Base-by-base conservation (phyloP, 139 green algal genomes). In the Desmodesmus armatus region DNA sequence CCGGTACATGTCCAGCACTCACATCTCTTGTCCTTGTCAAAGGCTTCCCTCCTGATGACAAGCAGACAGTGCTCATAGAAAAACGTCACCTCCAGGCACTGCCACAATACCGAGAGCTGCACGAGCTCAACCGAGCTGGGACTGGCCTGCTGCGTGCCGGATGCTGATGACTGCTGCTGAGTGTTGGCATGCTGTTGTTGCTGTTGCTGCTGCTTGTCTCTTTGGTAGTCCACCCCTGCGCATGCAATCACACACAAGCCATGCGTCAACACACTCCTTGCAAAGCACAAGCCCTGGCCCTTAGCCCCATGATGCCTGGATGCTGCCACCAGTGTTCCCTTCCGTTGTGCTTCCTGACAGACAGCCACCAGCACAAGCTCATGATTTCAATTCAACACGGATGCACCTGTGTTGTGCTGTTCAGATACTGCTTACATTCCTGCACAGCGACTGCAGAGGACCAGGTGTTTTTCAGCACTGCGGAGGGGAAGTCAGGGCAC, bases 41-140 rank as follows among this genome's bases (percentile, higher is more conserved):
- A 83, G 3, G 77, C 77, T 37, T 41, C 37, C 31, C 15, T 27
- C 2, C 55, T 29, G 5, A 83, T 37, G 11, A 25, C 25, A 55
- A 63, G 41, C 27, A 83, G 77, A n/a, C 74, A 83, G 11, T 58
- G 55, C 58, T 83, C 77, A 53, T 75, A 83, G 3, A 74, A 43
- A 29, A 83, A 83, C 6, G 58, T 83, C 37, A 83, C 77, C n/a
- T 72, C 60, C 15, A 83, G 44, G 58, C 77, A 83, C 40, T 73
- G 77, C 60, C 74, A 37, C 58, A 83, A 83, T 6, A 75, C 40
- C 31, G 31, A 41, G 25, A 75, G 35, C n/a, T 83, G 58, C 31
- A 83, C 77, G 31, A 72, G 37, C 23, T 21, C 69, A 23, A 29
- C 69, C 35, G n/a, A 25, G 37, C n/a, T n/a, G n/a, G n/a, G n/a